These are phyloP conservation scores for Aspergillus caelatus DNA, from an alignment of 2,329 filamentous ascomycete genomes.

Conservation along the genomic window DNA sequence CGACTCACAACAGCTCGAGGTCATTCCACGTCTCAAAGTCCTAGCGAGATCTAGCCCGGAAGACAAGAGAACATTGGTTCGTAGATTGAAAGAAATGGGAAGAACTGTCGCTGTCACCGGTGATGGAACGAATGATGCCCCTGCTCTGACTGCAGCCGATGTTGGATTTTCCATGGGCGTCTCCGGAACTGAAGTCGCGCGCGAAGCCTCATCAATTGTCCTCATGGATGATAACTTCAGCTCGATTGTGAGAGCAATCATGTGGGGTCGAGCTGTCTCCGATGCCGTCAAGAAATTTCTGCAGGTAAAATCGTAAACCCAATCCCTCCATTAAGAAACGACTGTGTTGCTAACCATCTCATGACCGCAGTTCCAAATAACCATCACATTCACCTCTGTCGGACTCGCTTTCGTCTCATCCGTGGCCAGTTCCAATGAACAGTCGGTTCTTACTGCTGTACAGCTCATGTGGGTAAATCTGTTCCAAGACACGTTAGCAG, in stretches of 20 bases:
- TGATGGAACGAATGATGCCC: slow-evolving; percentile 63
- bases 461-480: slow-evolving; percentile 69
- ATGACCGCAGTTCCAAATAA: slow-evolving; percentile 53
- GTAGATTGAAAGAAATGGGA: slow-evolving; percentile 56
- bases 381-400: slow-evolving; percentile 68
- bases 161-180: slow-evolving; percentile 66
- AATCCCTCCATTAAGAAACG: not conserved
- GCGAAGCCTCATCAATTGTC: slow-evolving; percentile 63
- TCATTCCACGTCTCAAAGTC: slow-evolving; percentile 58
- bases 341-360: not conserved
- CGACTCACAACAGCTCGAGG: slow-evolving; percentile 54
- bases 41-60: slow-evolving; percentile 62
- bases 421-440: slow-evolving; percentile 56
- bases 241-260: slow-evolving; percentile 62
- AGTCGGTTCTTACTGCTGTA: slow-evolving; percentile 63
- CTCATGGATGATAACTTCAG: slow-evolving; percentile 56
- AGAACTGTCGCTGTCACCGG: slow-evolving; percentile 61
- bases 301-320: slow-evolving; percentile 37
- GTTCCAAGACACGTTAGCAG: slow-evolving; percentile 68
- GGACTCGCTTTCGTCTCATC: slow-evolving; percentile 64
- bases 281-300: slow-evolving; percentile 63
- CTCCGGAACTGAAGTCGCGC: slow-evolving; percentile 62
- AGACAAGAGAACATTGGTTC: slow-evolving; percentile 61
- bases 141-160: slow-evolving; percentile 61
- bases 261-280: slow-evolving; percentile 62